Percentiles rank a stretch among this genome's conserved stretches.
These are phyloP conservation scores for Oryza glumipatula DNA, from an alignment of 176 grass and related monocot species.

Conservation along the genomic window DNA sequence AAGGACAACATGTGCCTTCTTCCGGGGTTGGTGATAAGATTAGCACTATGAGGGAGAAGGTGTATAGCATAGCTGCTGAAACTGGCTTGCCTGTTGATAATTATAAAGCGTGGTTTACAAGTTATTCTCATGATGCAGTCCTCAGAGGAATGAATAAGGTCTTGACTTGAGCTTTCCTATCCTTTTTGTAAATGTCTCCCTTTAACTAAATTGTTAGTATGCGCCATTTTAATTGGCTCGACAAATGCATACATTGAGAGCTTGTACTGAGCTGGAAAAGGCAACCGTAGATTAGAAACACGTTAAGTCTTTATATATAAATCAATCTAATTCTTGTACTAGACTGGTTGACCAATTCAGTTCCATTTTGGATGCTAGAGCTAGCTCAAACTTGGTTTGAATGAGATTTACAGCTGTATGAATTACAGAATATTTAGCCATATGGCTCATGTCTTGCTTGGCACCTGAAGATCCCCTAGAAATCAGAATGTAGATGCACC, in stretches of 20 bases:
- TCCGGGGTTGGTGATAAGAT: constrained; percentile 50
- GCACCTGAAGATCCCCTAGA: constrained; percentile 13
- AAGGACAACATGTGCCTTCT: constrained; percentile 58
- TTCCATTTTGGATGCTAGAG: constrained; percentile 25
- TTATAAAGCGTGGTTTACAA: constrained; percentile 68
- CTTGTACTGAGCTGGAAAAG: constrained; percentile 3
- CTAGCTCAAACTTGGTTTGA: neutral
- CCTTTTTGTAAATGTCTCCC: constrained; percentile 29
- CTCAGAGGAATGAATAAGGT: constrained; percentile 81
- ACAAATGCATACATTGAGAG: constrained; percentile 22
- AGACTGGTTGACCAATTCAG: neutral
- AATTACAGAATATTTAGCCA: constrained; percentile 21
- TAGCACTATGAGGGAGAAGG: constrained; percentile 62
- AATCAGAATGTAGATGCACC: constrained; percentile 12
- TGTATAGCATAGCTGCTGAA: constrained; percentile 73
- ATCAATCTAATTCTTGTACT: constrained; percentile 3
- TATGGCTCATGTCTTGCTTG: constrained; percentile 4
- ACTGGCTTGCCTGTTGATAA: constrained; percentile 68
- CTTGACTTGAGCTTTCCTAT: constrained; percentile 31
- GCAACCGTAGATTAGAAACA: neutral
- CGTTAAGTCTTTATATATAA: neutral
- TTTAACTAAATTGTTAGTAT: constrained; percentile 18
- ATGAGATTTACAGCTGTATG: neutral
- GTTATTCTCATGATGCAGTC: constrained; percentile 64
- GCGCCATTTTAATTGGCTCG: constrained; percentile 5